These are phyloP conservation scores for Phytophthora meadii DNA, from an alignment of 352 stramenopile species.

Conservation along the genomic window DNA sequence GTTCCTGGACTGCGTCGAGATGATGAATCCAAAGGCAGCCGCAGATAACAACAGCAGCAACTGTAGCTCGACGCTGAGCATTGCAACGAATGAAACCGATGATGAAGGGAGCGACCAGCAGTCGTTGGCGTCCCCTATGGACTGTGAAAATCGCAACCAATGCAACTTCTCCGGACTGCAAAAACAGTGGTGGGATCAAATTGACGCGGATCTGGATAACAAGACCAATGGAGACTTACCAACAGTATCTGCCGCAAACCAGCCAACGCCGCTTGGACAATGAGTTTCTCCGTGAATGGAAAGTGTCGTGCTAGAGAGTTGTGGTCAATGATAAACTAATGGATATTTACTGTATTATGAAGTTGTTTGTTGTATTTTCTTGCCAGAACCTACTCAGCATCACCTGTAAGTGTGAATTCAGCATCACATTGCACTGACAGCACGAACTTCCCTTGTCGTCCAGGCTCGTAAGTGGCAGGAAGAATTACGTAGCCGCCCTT, in stretches of 20 bases:
- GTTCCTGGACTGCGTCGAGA: slow-evolving; percentile 83
- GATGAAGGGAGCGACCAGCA: slow-evolving; percentile 37
- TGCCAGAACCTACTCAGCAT: slow-evolving; percentile 33
- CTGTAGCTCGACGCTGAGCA: slow-evolving; percentile 1
- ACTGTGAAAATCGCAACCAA: slow-evolving; percentile 28
- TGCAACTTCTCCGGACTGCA: slow-evolving; percentile 25
- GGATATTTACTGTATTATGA: background rate
- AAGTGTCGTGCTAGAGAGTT: background rate
- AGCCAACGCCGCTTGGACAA: slow-evolving; percentile 10
- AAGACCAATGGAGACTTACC: slow-evolving; percentile 18
- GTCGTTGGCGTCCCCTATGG: slow-evolving; percentile 18
- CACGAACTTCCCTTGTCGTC: slow-evolving; percentile 82
- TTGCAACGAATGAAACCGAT: slow-evolving; percentile 32
- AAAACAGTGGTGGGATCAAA: slow-evolving; percentile 34
- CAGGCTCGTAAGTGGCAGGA: slow-evolving; percentile 88
- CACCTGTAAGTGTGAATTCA: slow-evolving; percentile 75
- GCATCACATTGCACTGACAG: slow-evolving; percentile 84
- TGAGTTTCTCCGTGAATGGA: slow-evolving; percentile 1
- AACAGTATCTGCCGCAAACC: slow-evolving; percentile 1
- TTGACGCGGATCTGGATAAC: slow-evolving; percentile 13
- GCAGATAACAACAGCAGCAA: slow-evolving; percentile 3
- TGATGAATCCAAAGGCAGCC: slow-evolving; percentile 59
- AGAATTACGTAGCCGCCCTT: slow-evolving; percentile 90
- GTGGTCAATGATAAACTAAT: background rate
- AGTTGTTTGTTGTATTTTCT: background rate